Evolutionary conservation across 2,329 filamentous ascomycete genomes (phyloP).

Genomic region (Leptographium galeiforme): DNA sequence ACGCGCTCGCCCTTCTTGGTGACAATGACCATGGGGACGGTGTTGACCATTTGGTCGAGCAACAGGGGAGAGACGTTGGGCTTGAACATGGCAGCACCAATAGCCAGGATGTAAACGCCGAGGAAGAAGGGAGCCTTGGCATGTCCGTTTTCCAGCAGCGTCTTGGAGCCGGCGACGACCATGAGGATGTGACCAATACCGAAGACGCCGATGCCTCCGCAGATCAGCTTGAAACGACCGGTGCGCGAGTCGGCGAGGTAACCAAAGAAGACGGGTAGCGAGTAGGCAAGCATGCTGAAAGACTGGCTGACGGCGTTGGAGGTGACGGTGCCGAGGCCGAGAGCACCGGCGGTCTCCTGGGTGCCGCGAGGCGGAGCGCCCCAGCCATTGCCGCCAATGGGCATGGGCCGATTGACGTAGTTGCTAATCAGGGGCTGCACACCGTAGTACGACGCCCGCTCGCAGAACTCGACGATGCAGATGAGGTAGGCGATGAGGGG

Average conservation of each 20-base stretch:
- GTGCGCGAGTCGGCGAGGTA: conserved; percentile 54
- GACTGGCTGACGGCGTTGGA: conserved; percentile 39
- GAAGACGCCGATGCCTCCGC: conserved; percentile 53
- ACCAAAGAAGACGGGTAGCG: conserved; percentile 39
- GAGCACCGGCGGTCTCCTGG: conserved; percentile 40
- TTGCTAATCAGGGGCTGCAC: conserved; percentile 56
- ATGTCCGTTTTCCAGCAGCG: conserved; percentile 27
- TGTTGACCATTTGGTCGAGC: conserved; percentile 54
- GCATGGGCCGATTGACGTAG: conserved; percentile 45
- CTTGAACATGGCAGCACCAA: conserved; percentile 72
- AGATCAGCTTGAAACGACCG: conserved; percentile 60
- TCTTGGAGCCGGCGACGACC: conserved; percentile 40
- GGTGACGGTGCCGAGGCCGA: conserved; percentile 42
- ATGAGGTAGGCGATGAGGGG: conserved; percentile 55
- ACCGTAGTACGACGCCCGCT: conserved; percentile 69
- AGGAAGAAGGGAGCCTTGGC: conserved; percentile 46
- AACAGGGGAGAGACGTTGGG: conserved; percentile 62
- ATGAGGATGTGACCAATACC: conserved; percentile 57
- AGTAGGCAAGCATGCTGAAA: conserved; percentile 44
- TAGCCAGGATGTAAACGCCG: conserved; percentile 37
- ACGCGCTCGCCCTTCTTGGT: conserved; percentile 46
- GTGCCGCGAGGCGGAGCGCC: conserved; percentile 26
- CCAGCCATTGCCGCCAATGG: conserved; percentile 35
- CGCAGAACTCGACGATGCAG: conserved; percentile 60
- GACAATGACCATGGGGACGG: conserved; percentile 41